Conservation (phyloP, 495 filamentous ascomycete genomes). For the Penicillium daleae region DNA sequence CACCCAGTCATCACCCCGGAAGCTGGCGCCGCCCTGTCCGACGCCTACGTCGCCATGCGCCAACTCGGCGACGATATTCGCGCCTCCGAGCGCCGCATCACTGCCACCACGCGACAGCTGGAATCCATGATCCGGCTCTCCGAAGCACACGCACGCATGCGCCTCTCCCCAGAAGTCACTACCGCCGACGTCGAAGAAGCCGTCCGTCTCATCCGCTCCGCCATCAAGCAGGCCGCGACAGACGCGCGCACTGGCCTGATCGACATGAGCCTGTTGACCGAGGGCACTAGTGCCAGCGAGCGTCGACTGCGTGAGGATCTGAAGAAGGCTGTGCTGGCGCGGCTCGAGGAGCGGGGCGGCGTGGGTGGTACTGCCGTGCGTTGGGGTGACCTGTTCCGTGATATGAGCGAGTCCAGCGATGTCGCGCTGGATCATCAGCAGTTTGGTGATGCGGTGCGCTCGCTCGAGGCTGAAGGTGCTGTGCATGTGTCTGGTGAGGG, state of each 20-base stretch:
- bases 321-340: constrained; percentile 72
- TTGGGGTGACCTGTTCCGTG: constrained; percentile 74
- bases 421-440: constrained; percentile 73
- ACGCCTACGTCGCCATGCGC: constrained; percentile 93
- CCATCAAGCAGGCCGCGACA: constrained; percentile 96
- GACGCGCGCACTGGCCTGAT: constrained; percentile 90
- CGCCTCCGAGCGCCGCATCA: constrained; percentile 91
- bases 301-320: constrained; percentile 78
- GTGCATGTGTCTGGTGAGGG: constrained; percentile 86
- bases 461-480: constrained; percentile 81
- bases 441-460: constrained; percentile 77
- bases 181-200: constrained; percentile 86
- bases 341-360: constrained; percentile 76
- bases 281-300: constrained; percentile 85
- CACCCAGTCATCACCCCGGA: constrained; percentile 78
- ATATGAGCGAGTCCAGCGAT: constrained; percentile 74
- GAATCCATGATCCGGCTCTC: constrained; percentile 96
- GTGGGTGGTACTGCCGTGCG: constrained; percentile 67
- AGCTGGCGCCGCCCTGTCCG: constrained; percentile 78
- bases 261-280: constrained; percentile 93
- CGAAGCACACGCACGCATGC: constrained; percentile 98
- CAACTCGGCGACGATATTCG: constrained; percentile 95
- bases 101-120: constrained; percentile 92
- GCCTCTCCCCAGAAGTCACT: constrained; percentile 75
- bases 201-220: constrained; percentile 85